Percentiles rank a stretch among this genome's conserved stretches.
Conservation (phyloP, 805 yeast species). For the Zygoascus flipseniorum region DNA sequence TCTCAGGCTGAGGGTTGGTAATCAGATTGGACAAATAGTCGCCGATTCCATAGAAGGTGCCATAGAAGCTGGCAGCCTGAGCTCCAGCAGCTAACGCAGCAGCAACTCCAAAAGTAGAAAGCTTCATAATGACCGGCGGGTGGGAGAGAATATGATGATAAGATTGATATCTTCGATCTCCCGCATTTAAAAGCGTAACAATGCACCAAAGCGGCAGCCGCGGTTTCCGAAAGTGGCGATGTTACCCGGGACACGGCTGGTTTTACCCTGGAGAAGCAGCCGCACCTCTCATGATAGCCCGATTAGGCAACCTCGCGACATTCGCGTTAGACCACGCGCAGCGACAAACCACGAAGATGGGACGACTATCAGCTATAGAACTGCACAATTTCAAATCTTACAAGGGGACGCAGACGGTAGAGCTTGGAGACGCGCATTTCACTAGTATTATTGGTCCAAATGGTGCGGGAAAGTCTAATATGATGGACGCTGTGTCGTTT, state of each 20-base stretch:
- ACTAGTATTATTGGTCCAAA: conserved; percentile 96
- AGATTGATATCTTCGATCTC: too few species aligned
- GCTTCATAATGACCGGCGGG: background rate
- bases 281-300: too few species aligned
- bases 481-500: conserved; percentile 96
- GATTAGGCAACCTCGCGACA: too few species aligned
- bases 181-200: too few species aligned
- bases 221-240: too few species aligned
- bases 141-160: background rate
- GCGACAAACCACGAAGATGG: conserved; percentile 42
- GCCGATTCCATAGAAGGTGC: background rate
- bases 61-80: conserved; percentile 2
- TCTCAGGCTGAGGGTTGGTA: background rate
- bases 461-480: conserved; percentile 95
- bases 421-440: conserved; percentile 71
- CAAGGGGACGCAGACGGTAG: conserved; percentile 63
- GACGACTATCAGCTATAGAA: conserved; percentile 70
- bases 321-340: too few species aligned
- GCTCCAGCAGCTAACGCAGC: background rate
- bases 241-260: too few species aligned
- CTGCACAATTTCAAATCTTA: conserved; percentile 87
- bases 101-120: background rate
- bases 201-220: too few species aligned
- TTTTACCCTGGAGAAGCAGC: too few species aligned
- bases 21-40: background rate